Base-by-base conservation (phyloP, 1,139 yeast species). In the Pichiaceae sp. region DNA sequence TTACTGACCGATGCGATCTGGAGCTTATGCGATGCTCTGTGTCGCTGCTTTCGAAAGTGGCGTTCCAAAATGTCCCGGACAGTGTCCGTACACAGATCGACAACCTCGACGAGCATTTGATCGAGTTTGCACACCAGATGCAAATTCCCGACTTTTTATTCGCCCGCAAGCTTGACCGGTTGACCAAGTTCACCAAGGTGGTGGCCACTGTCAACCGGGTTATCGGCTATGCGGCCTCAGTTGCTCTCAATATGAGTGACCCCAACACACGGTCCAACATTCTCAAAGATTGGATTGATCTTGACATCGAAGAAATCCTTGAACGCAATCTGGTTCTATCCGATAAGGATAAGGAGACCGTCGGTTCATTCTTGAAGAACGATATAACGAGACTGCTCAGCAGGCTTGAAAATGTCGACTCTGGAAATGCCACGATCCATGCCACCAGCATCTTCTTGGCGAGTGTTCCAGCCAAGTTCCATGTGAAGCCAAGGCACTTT, bases 21-120 rank as follows among this genome's bases (percentile, higher is more conserved):
- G 59, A 70, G 11, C 70, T 79, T 60, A 82, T 80, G 58, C 72
- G 70, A 41, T 62, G 72, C 7, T 64, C 83, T 66, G 66, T 78
- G 16, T 73, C 74, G 45, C 68, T 80, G 70, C 57, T 85, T 42
- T 70, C 80, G n/a, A 79, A 79, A 29, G 59, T 82, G 41, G 75
- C 76, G n/a, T 58, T 77, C 29, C 84, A 80, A 47, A 67, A 66
- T 37, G 72, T 79, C 8, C 84, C 86, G 2, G 60, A 61, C 1
- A 69, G 70, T 19, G 78, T 79, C n/a, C 49, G 76, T 25, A 56
- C 57, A 5, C 73, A 68, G 40, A 59, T 79, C 41, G 68, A 66
- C 35, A 63, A 62, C 21, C 62, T 79, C 32, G 58, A 74, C 2
- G 46, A 55, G 4, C 59, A 65, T 7, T 75, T 62, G 49, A 53